phyloP scores from a whole-genome alignment of 805 yeast genomes.

The Ogataea pignaliae region DNA sequence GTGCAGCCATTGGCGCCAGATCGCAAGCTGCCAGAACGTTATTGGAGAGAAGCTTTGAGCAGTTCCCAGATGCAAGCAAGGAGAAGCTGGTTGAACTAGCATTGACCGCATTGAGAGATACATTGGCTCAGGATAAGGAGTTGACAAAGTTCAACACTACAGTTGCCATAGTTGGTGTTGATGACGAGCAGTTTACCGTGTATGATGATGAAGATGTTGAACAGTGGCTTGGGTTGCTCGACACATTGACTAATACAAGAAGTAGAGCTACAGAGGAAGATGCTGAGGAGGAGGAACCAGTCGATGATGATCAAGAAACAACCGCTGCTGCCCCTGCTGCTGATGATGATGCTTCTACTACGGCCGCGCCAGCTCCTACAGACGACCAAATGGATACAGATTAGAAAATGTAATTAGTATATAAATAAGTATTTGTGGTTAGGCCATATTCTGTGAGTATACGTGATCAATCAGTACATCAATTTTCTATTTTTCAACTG shows the following conservation, averaged over 20 bases:
- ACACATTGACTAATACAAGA: conserved; percentile 57
- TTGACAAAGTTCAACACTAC: conserved; percentile 80
- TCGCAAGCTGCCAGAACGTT: conserved; percentile 98
- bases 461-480: neutral
- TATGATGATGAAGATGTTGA: conserved; percentile 86
- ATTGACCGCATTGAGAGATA: conserved; percentile 87
- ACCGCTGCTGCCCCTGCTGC: conserved; percentile 3
- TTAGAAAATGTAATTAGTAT: conserved; percentile 1
- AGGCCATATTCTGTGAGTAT: too few species aligned
- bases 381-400: conserved; percentile 36
- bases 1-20: conserved; percentile 96
- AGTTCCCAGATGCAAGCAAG: conserved; percentile 52
- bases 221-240: conserved; percentile 76
- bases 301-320: conserved; percentile 24
- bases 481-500: too few species aligned
- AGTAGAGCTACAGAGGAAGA: conserved; percentile 35
- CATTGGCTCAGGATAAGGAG: conserved; percentile 91
- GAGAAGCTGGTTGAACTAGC: conserved; percentile 84
- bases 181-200: conserved; percentile 56
- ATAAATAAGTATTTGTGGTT: too few species aligned
- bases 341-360: conserved; percentile 7
- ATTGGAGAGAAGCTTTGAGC: conserved; percentile 78
- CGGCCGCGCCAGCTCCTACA: conserved; percentile 5
- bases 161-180: conserved; percentile 88
- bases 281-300: conserved; percentile 21